A percentile compares a stretch with the other conserved stretches of the same genome.
Evolutionary conservation across 495 filamentous ascomycete genomes (phyloP).

Genomic region (Lophiotrema nucula): DNA sequence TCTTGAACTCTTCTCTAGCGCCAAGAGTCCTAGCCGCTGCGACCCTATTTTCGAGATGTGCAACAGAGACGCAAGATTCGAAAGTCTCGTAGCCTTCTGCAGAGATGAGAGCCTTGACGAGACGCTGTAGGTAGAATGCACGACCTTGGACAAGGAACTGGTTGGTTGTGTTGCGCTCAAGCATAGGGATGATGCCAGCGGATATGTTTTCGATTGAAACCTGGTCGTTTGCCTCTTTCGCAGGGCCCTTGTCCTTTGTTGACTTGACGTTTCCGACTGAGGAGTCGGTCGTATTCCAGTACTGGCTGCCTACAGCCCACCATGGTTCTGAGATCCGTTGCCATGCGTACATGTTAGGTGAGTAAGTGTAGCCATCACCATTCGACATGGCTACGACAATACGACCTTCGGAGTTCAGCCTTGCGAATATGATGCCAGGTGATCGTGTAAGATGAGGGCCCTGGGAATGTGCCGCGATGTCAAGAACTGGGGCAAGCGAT

Average conservation of each 20-base stretch:
- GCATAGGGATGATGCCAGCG: conserved; percentile 84
- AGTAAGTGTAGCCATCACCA: conserved; percentile 90
- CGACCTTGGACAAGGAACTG: conserved; percentile 89
- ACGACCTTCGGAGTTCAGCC: conserved; percentile 80
- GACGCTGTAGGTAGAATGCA: conserved; percentile 80
- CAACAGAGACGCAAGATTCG: conserved; percentile 85
- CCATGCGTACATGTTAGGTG: conserved; percentile 80
- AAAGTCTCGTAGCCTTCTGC: conserved; percentile 90
- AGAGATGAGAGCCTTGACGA: conserved; percentile 80
- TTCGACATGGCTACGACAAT: conserved; percentile 85
- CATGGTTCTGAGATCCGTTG: conserved; percentile 90
- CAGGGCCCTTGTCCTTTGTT: conserved; percentile 45
- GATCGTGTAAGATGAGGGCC: conserved; percentile 67
- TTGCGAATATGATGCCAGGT: conserved; percentile 82
- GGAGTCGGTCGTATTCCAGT: conserved; percentile 87
- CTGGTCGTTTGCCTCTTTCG: conserved; percentile 48
- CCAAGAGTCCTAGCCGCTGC: conserved; percentile 84
- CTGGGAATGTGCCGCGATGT: conserved; percentile 72
- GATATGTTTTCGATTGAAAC: conserved; percentile 66
- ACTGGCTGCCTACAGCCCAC: conserved; percentile 98
- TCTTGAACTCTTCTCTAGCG: conserved; percentile 82
- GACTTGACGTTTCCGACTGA: conserved; percentile 65
- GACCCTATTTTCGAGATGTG: conserved; percentile 92
- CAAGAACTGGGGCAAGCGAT: conserved; percentile 84
- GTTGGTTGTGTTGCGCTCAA: conserved; percentile 92